Evolutionary conservation across 139 green algal genomes (phyloP).

Genomic region (Chlamydomonas incerta): DNA sequence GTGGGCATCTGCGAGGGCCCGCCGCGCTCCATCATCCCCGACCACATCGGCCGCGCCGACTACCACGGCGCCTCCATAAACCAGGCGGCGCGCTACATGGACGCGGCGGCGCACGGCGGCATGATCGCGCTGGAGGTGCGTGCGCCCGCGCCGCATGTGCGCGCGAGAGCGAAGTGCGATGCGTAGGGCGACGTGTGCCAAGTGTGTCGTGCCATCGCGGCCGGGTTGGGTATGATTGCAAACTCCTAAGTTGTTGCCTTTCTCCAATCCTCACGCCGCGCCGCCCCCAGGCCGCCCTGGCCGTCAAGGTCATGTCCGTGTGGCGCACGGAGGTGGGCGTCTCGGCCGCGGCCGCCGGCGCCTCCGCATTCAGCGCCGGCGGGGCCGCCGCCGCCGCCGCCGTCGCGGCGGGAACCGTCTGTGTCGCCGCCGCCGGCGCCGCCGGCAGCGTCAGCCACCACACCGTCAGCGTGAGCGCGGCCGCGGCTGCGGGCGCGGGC

Average conservation of each 20-base stretch:
- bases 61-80: slow-evolving; percentile 69
- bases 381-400: background rate
- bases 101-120: slow-evolving; percentile 35
- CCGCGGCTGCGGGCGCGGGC: background rate
- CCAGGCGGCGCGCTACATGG: slow-evolving; percentile 60
- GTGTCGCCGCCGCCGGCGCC: background rate
- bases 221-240: too few relatives aligned
- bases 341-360: background rate
- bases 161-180: too few relatives aligned
- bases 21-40: slow-evolving; percentile 52
- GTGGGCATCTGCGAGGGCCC: slow-evolving; percentile 61
- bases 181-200: too few relatives aligned
- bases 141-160: too few relatives aligned
- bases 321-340: background rate
- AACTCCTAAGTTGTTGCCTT: too few relatives aligned
- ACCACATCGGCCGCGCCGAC: slow-evolving; percentile 59
- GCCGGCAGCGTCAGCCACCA: background rate
- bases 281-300: background rate
- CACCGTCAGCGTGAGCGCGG: background rate
- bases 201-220: too few relatives aligned
- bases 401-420: background rate
- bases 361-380: background rate
- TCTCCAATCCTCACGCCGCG: background rate
- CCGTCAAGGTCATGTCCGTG: background rate
- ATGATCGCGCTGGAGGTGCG: slow-evolving; percentile 31